Conservation (phyloP, 2,329 filamentous ascomycete genomes). For the Pochonia chlamydosporia region DNA sequence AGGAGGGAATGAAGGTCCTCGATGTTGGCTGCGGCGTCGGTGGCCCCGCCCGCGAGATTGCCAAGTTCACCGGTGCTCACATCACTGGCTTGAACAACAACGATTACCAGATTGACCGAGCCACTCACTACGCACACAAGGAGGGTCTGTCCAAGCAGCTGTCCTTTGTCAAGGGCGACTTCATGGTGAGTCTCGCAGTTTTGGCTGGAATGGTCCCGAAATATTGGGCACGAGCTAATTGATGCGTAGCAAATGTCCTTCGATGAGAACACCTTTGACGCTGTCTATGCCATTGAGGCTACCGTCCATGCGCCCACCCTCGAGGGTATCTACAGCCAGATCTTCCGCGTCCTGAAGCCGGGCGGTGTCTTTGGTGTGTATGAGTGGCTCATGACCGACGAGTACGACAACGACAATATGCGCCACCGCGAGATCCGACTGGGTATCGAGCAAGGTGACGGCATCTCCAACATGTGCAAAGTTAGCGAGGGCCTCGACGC, state of each 20-base stretch:
- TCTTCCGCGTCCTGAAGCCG: conserved; percentile 91
- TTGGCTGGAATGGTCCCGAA: conserved; percentile 8
- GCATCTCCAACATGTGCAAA: conserved; percentile 96
- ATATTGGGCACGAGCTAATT: not conserved
- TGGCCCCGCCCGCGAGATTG: conserved; percentile 90
- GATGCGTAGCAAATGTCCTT: conserved; percentile 70
- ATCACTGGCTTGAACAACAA: conserved; percentile 97
- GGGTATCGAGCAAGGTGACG: conserved; percentile 91
- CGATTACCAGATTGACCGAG: conserved; percentile 96
- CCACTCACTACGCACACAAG: conserved; percentile 76
- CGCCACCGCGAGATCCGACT: conserved; percentile 86
- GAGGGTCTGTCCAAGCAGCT: conserved; percentile 77
- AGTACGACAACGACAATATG: conserved; percentile 84
- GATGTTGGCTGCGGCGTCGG: conserved; percentile 97
- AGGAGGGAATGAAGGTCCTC: conserved; percentile 81
- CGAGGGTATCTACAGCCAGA: conserved; percentile 88
- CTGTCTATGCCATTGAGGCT: conserved; percentile 94
- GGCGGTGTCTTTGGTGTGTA: conserved; percentile 95
- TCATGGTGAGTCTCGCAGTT: conserved; percentile 58
- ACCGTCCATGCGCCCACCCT: conserved; percentile 91
- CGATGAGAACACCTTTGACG: conserved; percentile 85
- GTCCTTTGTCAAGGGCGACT: conserved; percentile 88
- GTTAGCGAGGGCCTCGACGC: conserved; percentile 74
- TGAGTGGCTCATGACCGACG: conserved; percentile 98
- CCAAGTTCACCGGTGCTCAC: conserved; percentile 87